Conservation (phyloP, 208 protist species). For the Trypanosoma cruzi region DNA sequence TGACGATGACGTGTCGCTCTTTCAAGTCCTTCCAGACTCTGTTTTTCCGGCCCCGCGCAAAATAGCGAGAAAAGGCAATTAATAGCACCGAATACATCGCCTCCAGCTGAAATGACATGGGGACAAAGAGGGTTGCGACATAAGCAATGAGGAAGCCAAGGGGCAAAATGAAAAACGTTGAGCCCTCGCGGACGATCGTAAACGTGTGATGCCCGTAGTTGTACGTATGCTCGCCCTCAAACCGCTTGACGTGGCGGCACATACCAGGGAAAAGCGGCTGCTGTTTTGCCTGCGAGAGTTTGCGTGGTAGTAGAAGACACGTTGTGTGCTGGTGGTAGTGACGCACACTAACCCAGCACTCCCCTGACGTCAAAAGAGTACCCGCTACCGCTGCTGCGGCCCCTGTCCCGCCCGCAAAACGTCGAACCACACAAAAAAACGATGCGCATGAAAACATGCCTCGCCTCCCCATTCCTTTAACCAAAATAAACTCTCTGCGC, state of each 20-base stretch:
- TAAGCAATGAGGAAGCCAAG: slow-evolving; percentile 58
- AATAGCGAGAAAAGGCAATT: slow-evolving; percentile 36
- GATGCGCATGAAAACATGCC: too few relatives aligned
- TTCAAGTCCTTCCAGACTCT: slow-evolving; percentile 43
- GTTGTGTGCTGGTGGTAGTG: slow-evolving; percentile 11
- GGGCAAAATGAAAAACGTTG: slow-evolving; percentile 51
- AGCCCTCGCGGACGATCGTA: slow-evolving; percentile 59
- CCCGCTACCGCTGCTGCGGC: not conserved
- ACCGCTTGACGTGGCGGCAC: slow-evolving; percentile 47
- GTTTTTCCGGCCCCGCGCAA: slow-evolving; percentile 49
- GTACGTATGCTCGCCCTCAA: slow-evolving; percentile 82
- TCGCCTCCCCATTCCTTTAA: too few relatives aligned
- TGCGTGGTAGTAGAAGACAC: slow-evolving; percentile 20
- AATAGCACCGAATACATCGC: slow-evolving; percentile 43
- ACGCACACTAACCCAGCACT: not conserved
- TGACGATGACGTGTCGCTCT: slow-evolving; percentile 61
- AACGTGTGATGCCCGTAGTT: slow-evolving; percentile 73
- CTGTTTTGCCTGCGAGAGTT: slow-evolving; percentile 67
- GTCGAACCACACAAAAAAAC: too few relatives aligned
- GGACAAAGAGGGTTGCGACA: slow-evolving; percentile 34
- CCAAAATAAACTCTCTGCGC: too few relatives aligned
- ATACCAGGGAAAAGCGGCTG: slow-evolving; percentile 63
- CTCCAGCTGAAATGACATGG: slow-evolving; percentile 40
- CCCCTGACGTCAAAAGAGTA: not conserved
- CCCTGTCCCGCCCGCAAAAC: too few relatives aligned